phyloP scores from a whole-genome alignment of 495 filamentous ascomycete species.

The Amorphotheca resinae region DNA sequence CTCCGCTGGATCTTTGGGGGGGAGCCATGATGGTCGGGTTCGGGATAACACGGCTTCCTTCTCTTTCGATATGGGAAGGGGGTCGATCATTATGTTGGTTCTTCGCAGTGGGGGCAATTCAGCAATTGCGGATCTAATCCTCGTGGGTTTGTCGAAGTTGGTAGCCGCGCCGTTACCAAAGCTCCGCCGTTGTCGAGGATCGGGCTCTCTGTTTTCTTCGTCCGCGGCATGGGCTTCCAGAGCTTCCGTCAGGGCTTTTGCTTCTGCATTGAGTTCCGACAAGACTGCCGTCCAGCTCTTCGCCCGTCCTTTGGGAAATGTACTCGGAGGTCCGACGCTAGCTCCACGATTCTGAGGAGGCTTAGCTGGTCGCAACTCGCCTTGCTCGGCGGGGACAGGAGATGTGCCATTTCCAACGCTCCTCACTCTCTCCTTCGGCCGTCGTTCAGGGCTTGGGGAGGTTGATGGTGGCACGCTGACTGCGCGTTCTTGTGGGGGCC shows the following conservation, averaged over 20 bases:
- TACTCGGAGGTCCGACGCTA: slow-evolving; percentile 19
- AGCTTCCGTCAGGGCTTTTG: slow-evolving; percentile 77
- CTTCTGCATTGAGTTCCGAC: slow-evolving; percentile 72
- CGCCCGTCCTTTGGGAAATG: slow-evolving; percentile 39
- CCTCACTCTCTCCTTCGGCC: slow-evolving; percentile 34
- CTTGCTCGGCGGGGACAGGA: slow-evolving; percentile 33
- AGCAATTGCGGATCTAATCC: slow-evolving; percentile 40
- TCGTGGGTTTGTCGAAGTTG: slow-evolving; percentile 39
- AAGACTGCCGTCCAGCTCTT: slow-evolving; percentile 81
- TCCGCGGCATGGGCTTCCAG: slow-evolving; percentile 74
- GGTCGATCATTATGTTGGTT: slow-evolving; percentile 91
- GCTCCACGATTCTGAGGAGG: slow-evolving; percentile 6
- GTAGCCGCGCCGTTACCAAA: slow-evolving; percentile 31
- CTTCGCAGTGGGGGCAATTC: slow-evolving; percentile 75
- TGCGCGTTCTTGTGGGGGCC: slow-evolving; percentile 53
- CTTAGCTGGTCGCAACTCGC: slow-evolving; percentile 32
- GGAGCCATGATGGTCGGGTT: slow-evolving; percentile 89
- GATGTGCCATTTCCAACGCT: slow-evolving; percentile 43
- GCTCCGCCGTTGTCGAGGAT: slow-evolving; percentile 22
- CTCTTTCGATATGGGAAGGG: slow-evolving; percentile 88
- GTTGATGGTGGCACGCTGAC: slow-evolving; percentile 36
- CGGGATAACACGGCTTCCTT: slow-evolving; percentile 86
- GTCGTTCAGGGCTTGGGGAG: slow-evolving; percentile 41
- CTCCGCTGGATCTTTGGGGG: slow-evolving; percentile 85
- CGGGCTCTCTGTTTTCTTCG: slow-evolving; percentile 31